A percentile compares a stretch with the other conserved stretches of the same genome.
These are phyloP conservation scores for Podila clonocystis DNA, from an alignment of 192 early-diverging fungal species.

Conservation along the genomic window DNA sequence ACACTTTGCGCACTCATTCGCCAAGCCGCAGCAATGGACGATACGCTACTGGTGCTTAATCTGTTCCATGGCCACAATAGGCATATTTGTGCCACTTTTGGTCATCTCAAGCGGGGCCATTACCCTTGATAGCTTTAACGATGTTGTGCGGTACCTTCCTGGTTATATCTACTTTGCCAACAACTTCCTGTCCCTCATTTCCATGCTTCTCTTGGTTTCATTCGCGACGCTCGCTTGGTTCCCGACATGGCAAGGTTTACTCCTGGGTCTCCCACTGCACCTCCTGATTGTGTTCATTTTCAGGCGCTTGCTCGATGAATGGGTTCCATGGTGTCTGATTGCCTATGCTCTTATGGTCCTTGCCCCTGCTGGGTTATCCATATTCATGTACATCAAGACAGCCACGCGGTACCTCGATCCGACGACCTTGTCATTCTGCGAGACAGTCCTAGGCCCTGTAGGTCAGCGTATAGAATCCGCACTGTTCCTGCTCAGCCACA, in stretches of 20 bases:
- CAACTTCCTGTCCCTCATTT: slow-evolving; percentile 43
- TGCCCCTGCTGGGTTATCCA: neutral
- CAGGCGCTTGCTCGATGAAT: slow-evolving; percentile 29
- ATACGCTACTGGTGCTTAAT: slow-evolving; percentile 12
- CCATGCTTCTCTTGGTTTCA: slow-evolving; percentile 36
- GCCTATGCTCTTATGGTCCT: slow-evolving; percentile 17
- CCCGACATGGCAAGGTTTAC: slow-evolving; percentile 14
- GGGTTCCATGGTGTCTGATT: slow-evolving; percentile 31
- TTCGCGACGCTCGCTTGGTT: slow-evolving; percentile 21
- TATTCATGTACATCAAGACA: slow-evolving; percentile 5
- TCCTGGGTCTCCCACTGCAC: slow-evolving; percentile 43
- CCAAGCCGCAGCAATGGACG: neutral
- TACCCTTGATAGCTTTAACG: slow-evolving; percentile 43
- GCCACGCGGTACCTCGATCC: neutral
- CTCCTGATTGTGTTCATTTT: slow-evolving; percentile 51
- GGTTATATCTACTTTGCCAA: slow-evolving; percentile 42
- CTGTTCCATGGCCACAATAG: neutral
- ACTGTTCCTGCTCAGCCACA: slow-evolving; percentile 13
- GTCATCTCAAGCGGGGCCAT: slow-evolving; percentile 29
- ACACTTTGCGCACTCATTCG: neutral
- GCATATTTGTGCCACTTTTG: slow-evolving; percentile 21
- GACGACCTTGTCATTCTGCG: neutral
- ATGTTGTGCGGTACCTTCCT: slow-evolving; percentile 37
- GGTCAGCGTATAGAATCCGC: neutral
- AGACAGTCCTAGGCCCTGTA: neutral